phyloP scores from a whole-genome alignment of 495 filamentous ascomycete species.

The Aspergillus conjunctus region DNA sequence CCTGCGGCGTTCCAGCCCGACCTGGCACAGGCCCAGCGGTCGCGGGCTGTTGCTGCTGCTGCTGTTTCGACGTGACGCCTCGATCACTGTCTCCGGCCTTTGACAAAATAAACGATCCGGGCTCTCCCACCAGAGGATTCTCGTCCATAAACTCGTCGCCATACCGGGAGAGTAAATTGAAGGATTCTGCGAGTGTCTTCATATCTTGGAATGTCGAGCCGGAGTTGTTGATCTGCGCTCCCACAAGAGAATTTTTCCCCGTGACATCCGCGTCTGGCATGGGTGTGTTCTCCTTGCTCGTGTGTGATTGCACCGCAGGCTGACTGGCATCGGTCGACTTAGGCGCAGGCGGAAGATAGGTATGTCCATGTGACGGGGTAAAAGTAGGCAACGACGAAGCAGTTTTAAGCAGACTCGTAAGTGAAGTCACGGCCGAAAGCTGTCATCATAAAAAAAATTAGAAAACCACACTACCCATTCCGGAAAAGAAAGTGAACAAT shows the following conservation, averaged over 20 bases:
- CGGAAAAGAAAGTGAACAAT: neutral
- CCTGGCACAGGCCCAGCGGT: constrained; percentile 18
- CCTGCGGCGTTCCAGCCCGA: constrained; percentile 40
- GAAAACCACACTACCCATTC: constrained; percentile 38
- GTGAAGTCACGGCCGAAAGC: constrained; percentile 61
- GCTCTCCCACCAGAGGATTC: constrained; percentile 81
- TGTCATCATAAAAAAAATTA: constrained; percentile 32
- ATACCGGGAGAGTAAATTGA: constrained; percentile 63
- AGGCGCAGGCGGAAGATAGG: constrained; percentile 61
- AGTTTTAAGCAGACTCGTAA: constrained; percentile 68
- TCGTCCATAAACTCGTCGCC: constrained; percentile 89
- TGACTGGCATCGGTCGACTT: constrained; percentile 41
- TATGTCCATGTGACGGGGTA: constrained; percentile 72
- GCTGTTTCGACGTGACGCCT: constrained; percentile 23
- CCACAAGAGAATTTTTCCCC: constrained; percentile 40
- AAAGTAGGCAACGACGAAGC: constrained; percentile 67
- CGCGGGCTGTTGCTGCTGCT: constrained; percentile 20
- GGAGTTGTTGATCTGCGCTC: constrained; percentile 26
- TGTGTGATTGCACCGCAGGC: constrained; percentile 36
- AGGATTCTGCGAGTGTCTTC: constrained; percentile 66
- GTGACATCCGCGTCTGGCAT: constrained; percentile 53
- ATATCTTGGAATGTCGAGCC: constrained; percentile 44
- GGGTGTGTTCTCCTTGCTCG: constrained; percentile 64
- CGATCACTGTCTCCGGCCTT: constrained; percentile 40
- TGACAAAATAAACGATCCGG: constrained; percentile 80